Base-by-base conservation (phyloP, 1,284 basidiomycete genomes). In the Uromyces viciae-fabae region DNA sequence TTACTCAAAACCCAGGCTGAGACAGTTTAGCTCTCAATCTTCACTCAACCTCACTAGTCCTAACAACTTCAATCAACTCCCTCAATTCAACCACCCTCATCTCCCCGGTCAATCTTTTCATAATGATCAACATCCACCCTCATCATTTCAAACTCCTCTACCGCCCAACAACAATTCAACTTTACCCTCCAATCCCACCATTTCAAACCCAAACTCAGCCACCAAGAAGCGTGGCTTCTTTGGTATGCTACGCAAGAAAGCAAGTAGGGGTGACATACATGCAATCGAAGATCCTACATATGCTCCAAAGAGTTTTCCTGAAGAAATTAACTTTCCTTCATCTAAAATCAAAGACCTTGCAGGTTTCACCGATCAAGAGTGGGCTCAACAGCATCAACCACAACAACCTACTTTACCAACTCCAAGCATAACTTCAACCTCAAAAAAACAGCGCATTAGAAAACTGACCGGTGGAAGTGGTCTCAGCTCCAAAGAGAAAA, bases 171-270 rank as follows among this genome's bases (percentile, higher is more conserved):
- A n/a, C n/a, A n/a, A n/a, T n/a, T n/a, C n/a, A n/a, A n/a, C n/a
- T n/a, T 25, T 60, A 14, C 36, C 77, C 15, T 46, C 25, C 38
- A 36, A 69, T n/a, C 31, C 54, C 8, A 14, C 36, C 52, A 49
- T 46, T 40, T 40, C 68, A 40, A 15, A 43, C 77, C 49, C 52
- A 36, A 28, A 22, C 54, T 60, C 58, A 28, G 25, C 33, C 33
- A 40, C 38, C 28, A 81, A 81, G 33, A 81, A 81, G 38, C 56
- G 71, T 40, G 71, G 71, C 0, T 81, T 81, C 46, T 81, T 81
- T 54, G 78, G 69, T 28, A 81, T 64, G 58, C 58, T 81, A 36
- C 69, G 78, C 22, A 81, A 73, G 22, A 81, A 81, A 40, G 71
- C 78, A 8, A 74, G 71, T 74, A 54, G 78, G 1, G 69, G 40